Percentiles rank a stretch among this genome's conserved stretches.
phyloP scores from a whole-genome alignment of 306 rosid genomes.

The Ormosia semicastrata region DNA sequence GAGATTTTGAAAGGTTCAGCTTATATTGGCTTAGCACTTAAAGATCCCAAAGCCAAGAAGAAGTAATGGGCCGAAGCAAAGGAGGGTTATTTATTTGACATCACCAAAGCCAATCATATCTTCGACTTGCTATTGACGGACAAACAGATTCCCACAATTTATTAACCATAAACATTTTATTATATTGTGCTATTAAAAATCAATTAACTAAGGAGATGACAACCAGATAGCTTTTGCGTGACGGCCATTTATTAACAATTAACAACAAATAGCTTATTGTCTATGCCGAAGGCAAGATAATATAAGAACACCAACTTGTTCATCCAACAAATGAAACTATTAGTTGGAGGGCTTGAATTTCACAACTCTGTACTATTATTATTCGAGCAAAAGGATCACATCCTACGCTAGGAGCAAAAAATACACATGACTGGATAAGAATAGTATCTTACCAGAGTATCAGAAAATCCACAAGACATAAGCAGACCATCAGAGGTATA shows the following conservation, averaged over 20 bases:
- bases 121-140: too few species aligned
- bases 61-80: too few species aligned
- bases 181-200: not conserved
- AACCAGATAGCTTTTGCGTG: not conserved
- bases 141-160: not conserved
- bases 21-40: too few species aligned
- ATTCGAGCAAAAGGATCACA: slow-evolving; percentile 9
- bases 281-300: too few species aligned
- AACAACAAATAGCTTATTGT: too few species aligned
- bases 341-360: not conserved
- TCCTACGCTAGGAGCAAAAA: not conserved
- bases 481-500: not conserved
- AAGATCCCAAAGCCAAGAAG: too few species aligned
- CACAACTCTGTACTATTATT: not conserved
- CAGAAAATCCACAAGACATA: slow-evolving; percentile 14
- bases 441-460: not conserved
- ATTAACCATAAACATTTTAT: not conserved
- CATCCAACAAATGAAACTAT: not conserved
- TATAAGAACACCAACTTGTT: too few species aligned
- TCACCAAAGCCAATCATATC: too few species aligned
- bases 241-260: not conserved
- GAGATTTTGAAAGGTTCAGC: too few species aligned
- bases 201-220: not conserved
- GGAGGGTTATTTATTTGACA: too few species aligned
- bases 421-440: not conserved